These are phyloP conservation scores for Dalbergia cultrata DNA, from an alignment of 306 rosid species.

Conservation along the genomic window DNA sequence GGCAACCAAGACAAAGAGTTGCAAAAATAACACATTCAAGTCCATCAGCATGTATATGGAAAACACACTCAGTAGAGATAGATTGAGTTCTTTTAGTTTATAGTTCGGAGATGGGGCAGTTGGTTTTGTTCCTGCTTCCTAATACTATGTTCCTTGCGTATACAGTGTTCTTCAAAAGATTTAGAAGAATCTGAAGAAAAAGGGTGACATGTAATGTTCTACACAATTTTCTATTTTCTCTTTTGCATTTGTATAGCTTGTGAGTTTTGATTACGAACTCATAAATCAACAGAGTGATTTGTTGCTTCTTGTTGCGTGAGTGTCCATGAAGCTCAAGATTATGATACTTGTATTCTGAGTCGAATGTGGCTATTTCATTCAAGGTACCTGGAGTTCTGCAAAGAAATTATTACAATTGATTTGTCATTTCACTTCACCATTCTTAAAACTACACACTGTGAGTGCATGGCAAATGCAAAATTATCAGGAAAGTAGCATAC, in stretches of 20 bases:
- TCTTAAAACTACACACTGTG: neutral
- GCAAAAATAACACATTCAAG: conserved; percentile 54
- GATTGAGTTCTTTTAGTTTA: neutral
- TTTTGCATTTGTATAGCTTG: conserved; percentile 28
- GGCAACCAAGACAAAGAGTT: conserved; percentile 52
- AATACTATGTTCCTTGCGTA: conserved; percentile 2
- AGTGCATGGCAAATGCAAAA: neutral
- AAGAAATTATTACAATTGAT: neutral
- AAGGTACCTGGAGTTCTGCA: neutral
- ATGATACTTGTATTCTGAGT: neutral
- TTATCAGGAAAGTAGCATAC: neutral
- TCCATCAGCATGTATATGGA: conserved; percentile 66
- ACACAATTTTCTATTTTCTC: neutral
- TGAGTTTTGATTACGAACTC: neutral
- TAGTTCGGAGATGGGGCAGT: conserved; percentile 31
- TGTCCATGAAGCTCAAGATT: neutral
- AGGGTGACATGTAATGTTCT: neutral
- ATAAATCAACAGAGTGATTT: neutral
- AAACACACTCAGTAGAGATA: conserved; percentile 41
- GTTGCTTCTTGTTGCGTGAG: neutral
- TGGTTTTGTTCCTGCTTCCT: conserved; percentile 30
- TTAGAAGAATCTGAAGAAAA: neutral
- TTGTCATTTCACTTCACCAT: neutral
- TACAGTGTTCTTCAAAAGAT: conserved; percentile 3
- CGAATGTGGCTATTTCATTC: neutral